Percentiles rank a stretch among this genome's conserved stretches.
Conservation (phyloP, 2,329 filamentous ascomycete species). For the Aplosporella prunicola region DNA sequence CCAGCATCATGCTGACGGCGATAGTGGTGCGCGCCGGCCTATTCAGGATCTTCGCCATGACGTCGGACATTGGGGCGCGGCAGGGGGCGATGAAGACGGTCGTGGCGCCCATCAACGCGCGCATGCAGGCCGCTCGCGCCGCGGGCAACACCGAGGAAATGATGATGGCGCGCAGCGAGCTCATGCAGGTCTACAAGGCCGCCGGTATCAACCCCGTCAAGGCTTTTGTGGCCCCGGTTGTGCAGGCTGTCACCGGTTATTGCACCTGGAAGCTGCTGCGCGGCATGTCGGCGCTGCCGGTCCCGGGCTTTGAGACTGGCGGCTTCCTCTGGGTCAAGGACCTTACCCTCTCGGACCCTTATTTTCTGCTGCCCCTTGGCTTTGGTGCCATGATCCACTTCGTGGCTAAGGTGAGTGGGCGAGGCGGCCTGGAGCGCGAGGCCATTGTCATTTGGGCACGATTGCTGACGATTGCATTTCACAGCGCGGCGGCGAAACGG, state of each 20-base stretch:
- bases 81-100: conserved; percentile 52
- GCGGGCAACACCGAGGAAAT: conserved; percentile 35
- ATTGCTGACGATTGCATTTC: neutral
- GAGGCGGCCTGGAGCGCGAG: no score
- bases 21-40: conserved; percentile 55
- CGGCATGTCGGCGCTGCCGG: conserved; percentile 66
- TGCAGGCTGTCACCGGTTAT: conserved; percentile 62
- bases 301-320: conserved; percentile 65
- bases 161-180: conserved; percentile 34
- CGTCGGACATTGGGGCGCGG: conserved; percentile 53
- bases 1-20: conserved; percentile 57
- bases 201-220: conserved; percentile 45
- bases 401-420: conserved; percentile 49
- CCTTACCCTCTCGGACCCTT: conserved; percentile 67
- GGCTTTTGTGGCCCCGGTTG: conserved; percentile 46
- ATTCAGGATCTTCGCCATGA: conserved; percentile 54
- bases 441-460: neutral
- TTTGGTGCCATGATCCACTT: conserved; percentile 49
- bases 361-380: conserved; percentile 59
- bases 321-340: conserved; percentile 72
- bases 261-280: conserved; percentile 71
- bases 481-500: conserved; percentile 43
- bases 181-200: conserved; percentile 42
- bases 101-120: conserved; percentile 46
- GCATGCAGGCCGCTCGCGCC: conserved; percentile 39